Conservation (phyloP, 1,284 basidiomycete species). For the Prillingera fragicola region DNA sequence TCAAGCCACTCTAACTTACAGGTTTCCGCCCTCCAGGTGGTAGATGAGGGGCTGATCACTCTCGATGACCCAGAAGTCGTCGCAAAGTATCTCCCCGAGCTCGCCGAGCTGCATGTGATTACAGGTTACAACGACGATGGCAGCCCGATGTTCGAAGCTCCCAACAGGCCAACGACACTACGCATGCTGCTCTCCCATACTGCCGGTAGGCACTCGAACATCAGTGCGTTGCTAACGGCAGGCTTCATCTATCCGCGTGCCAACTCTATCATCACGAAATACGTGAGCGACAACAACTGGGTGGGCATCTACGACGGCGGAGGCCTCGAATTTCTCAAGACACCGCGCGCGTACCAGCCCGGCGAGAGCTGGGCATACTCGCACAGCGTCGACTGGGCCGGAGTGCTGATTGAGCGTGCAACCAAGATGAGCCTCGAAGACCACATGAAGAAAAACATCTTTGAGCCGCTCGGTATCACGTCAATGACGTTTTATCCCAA, state of each 20-base stretch:
- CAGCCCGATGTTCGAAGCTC: not conserved
- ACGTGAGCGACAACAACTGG: slow-evolving; percentile 10
- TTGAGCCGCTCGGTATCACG: slow-evolving; percentile 15
- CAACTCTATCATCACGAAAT: slow-evolving; percentile 5
- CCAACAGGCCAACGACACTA: slow-evolving; percentile 8
- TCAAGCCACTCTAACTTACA: slow-evolving; percentile 32
- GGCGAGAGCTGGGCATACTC: slow-evolving; percentile 30
- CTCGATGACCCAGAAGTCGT: slow-evolving; percentile 8
- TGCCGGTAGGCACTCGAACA: slow-evolving; percentile 7
- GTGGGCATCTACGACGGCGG: slow-evolving; percentile 11
- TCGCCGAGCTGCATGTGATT: slow-evolving; percentile 15
- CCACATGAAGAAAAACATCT: slow-evolving; percentile 21
- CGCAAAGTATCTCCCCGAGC: slow-evolving; percentile 9
- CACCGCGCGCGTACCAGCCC: slow-evolving; percentile 32
- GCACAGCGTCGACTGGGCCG: slow-evolving; percentile 42
- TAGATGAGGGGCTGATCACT: slow-evolving; percentile 18
- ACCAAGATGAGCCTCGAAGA: slow-evolving; percentile 30
- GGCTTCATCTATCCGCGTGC: slow-evolving; percentile 6
- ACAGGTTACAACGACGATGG: slow-evolving; percentile 10
- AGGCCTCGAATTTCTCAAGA: slow-evolving; percentile 8
- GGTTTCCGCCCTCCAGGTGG: slow-evolving; percentile 22
- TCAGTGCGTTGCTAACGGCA: slow-evolving; percentile 3
- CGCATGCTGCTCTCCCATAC: slow-evolving; percentile 15
- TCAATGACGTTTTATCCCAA: slow-evolving; percentile 31
- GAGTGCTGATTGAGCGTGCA: slow-evolving; percentile 32